Percentiles rank a stretch among this genome's conserved stretches.
These are phyloP conservation scores for Maudiozyma saulgeensis DNA, from an alignment of 805 yeast genomes.

Conservation along the genomic window DNA sequence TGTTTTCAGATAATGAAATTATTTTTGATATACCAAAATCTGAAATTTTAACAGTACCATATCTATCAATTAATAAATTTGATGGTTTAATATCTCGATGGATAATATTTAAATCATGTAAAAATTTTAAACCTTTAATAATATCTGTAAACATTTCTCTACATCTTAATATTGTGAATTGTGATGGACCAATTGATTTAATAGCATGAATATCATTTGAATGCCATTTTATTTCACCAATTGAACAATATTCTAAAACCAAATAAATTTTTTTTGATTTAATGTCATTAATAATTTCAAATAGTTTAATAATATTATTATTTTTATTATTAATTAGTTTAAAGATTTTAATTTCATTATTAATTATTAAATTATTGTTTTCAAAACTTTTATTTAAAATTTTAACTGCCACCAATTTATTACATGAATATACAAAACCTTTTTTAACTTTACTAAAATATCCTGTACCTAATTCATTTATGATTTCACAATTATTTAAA, in stretches of 20 bases:
- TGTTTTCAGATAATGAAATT: conserved; percentile 22
- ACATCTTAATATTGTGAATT: conserved; percentile 55
- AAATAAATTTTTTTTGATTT: conserved; percentile 77
- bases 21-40: conserved; percentile 88
- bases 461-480: conserved; percentile 85
- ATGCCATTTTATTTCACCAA: conserved; percentile 80
- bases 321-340: conserved; percentile 68
- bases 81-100: conserved; percentile 97
- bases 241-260: conserved; percentile 80
- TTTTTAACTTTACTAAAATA: conserved; percentile 97
- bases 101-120: conserved; percentile 82
- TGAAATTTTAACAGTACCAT: conserved; percentile 77
- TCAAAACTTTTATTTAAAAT: conserved; percentile 56
- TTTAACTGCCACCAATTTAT: conserved; percentile 80
- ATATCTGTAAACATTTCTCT: conserved; percentile 75
- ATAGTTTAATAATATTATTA: conserved; percentile 81
- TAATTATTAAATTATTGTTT: conserved; percentile 55
- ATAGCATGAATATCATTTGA: conserved; percentile 32
- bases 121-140: conserved; percentile 76
- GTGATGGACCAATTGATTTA: conserved; percentile 46
- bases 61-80: conserved; percentile 61
- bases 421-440: conserved; percentile 60
- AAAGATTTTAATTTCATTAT: conserved; percentile 87
- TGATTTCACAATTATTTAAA: conserved; percentile 81
- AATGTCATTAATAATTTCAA: conserved; percentile 82